Evolutionary conservation across 2,329 filamentous ascomycete genomes (phyloP).

Genomic region (Neopestalotiopsis sp.): DNA sequence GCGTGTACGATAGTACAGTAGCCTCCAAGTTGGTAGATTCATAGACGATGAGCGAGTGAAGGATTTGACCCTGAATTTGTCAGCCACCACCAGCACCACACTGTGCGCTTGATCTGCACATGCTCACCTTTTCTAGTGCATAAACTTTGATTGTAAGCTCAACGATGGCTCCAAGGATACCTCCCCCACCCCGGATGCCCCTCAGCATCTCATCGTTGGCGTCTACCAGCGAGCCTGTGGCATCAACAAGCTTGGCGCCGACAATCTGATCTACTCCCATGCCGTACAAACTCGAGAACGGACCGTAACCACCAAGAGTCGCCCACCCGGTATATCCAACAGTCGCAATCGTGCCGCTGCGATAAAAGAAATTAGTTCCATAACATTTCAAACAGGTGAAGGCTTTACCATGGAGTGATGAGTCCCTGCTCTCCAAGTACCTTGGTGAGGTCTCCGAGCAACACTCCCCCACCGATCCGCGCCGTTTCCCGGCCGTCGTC

Average conservation of each 20-base stretch:
- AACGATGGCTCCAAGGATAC: constrained; percentile 45
- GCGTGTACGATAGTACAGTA: constrained; percentile 31
- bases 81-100: neutral
- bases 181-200: constrained; percentile 46
- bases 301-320: constrained; percentile 41
- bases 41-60: constrained; percentile 38
- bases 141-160: constrained; percentile 47
- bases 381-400: neutral
- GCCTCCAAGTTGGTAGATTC: constrained; percentile 35
- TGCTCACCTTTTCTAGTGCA: constrained; percentile 35
- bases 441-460: constrained; percentile 34
- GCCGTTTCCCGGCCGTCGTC: constrained; percentile 35
- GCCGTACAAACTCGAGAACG: constrained; percentile 37
- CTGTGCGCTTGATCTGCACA: neutral
- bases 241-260: constrained; percentile 44
- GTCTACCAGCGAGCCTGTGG: constrained; percentile 40
- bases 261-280: constrained; percentile 44
- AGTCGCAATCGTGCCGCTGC: constrained; percentile 28
- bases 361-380: neutral
- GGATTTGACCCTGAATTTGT: constrained; percentile 26
- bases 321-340: constrained; percentile 43
- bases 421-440: constrained; percentile 36
- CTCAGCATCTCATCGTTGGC: constrained; percentile 43
- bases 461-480: constrained; percentile 41
- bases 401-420: constrained; percentile 32